Evolutionary conservation across 192 early-diverging fungal genomes (phyloP), one percentile per base, ranked within the genome.

Genomic region (Coemansia sp.): DNA sequence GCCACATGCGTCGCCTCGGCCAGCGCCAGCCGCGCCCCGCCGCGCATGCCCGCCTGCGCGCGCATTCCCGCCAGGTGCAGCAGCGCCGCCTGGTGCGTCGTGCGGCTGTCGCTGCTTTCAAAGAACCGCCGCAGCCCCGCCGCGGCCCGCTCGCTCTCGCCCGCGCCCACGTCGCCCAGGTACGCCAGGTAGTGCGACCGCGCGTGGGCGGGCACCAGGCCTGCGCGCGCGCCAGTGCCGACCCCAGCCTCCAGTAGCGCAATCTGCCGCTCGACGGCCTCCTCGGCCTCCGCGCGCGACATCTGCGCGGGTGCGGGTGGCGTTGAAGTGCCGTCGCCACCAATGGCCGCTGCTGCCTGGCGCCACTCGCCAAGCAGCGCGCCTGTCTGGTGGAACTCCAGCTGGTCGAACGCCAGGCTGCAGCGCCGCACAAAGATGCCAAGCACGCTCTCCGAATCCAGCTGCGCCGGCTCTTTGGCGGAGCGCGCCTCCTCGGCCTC

Each of bases 391-490:
- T 83, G 72, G 58, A 83, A 83, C 65, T 83, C 80, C 32, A 83
- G 64, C 65, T 74, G 80, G 17, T 73, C 62, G 37, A 77, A 83
- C 1, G 80, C 80, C 68, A 83, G 42, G 12, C 60, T 62, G 40
- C 80, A 83, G 25, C 80, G 68, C 1, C 80, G 75, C 37, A 74
- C 68, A 45, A 77, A 83, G 31, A 83, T 62, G 0, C 80, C 80
- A 42, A 83, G 51, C 8, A 77, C 31, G 53, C 80, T 83, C 59
- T 82, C 79, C 24, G 73, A 76, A 59, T 82, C 79, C 24, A 82
- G 36, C 10, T 64, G 38, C 20, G 61, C 42, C 19, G 60, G 60
- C 2, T 64, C 64, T n/a, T 43, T 57, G 42, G 60, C 60, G 5
- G 40, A 2, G 4, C 32, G 32, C 32, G 58, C 59, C n/a, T 60